Evolutionary conservation across 805 yeast genomes (phyloP), one percentile per base, ranked within the genome.

Genomic region (Nakazawaea ambrosiae): DNA sequence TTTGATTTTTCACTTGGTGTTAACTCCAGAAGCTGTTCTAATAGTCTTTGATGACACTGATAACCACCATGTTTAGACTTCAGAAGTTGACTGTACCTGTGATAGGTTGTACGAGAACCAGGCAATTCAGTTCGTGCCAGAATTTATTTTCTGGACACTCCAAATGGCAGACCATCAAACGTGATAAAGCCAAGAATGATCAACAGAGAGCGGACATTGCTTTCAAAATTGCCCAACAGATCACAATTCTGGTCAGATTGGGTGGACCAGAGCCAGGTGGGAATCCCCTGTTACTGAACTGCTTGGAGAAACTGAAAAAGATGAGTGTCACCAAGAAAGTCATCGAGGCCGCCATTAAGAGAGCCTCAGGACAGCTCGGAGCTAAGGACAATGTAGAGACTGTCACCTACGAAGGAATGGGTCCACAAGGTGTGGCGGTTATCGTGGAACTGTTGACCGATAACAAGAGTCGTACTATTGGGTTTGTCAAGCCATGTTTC

Each of bases 141-240:
- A n/a, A n/a, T n/a, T n/a, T 28, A 19, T 14, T 10, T 26, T 78
- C 87, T 0, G 98, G 98, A 1, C 98, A 90, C 58, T 81, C 86
- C 26, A 90, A 89, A 59, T 90, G 98, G 98, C 85, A 94, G 30
- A 86, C 84, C 33, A 90, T 92, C 48, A 83, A 88, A 53, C 97
- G 88, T 54, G 92, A 84, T 54, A 90, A 90, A 60, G 95, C 95
- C 39, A 85, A 86, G 45, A 87, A 88, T 51, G 98, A 90, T 61
- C 84, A 87, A 16, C 76, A 72, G 41, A 79, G 75, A 55, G 80
- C 86, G 42, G 72, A 76, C 39, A 66, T 76, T 20, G 78, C 86
- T 4, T 81, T 79, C 49, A 75, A 78, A 47, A 66, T 83, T 51
- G 81, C 96, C 5, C 72, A 76, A 31, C 72, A 77, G 49, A 84